A percentile compares a stretch with the other conserved stretches of the same genome.
Conservation (phyloP, 2,329 filamentous ascomycete species). For the Penicillium sp. region DNA sequence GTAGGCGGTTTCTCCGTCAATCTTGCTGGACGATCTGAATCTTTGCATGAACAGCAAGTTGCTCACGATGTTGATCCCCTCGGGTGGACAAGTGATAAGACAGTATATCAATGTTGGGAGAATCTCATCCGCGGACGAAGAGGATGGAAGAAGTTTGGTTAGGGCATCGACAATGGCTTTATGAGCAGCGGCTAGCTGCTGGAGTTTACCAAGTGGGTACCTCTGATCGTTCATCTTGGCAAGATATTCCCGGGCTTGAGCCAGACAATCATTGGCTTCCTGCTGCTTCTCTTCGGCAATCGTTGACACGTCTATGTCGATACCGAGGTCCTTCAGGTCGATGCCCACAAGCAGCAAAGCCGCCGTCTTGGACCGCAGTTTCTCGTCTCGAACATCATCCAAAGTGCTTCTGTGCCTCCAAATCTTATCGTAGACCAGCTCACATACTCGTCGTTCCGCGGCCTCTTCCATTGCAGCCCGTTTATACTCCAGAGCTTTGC, state of each 20-base stretch:
- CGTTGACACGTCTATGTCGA: slow-evolving; percentile 63
- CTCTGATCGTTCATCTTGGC: slow-evolving; percentile 81
- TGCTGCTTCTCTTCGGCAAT: slow-evolving; percentile 61
- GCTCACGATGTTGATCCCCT: slow-evolving; percentile 85
- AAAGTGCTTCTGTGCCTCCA: slow-evolving; percentile 90
- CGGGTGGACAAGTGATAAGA: slow-evolving; percentile 84
- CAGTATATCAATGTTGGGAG: slow-evolving; percentile 96
- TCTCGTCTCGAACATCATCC: slow-evolving; percentile 93
- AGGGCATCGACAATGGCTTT: slow-evolving; percentile 91
- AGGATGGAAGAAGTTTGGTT: slow-evolving; percentile 65
- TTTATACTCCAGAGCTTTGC: slow-evolving; percentile 77
- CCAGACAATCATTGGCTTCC: slow-evolving; percentile 72
- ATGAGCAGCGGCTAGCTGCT: slow-evolving; percentile 83
- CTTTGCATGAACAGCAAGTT: slow-evolving; percentile 93
- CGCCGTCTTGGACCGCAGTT: slow-evolving; percentile 89
- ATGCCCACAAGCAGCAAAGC: slow-evolving; percentile 90
- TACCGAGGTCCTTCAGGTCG: slow-evolving; percentile 77
- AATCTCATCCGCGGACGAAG: slow-evolving; percentile 93
- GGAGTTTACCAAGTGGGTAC: slow-evolving; percentile 88
- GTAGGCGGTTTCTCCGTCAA: slow-evolving; percentile 93
- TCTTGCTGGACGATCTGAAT: slow-evolving; percentile 81
- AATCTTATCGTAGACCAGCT: slow-evolving; percentile 82
- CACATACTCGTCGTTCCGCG: slow-evolving; percentile 82
- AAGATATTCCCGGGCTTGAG: slow-evolving; percentile 69
- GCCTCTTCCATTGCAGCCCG: slow-evolving; percentile 80